Evolutionary conservation across 805 yeast genomes (phyloP).

Genomic region (Zygosaccharomyces siamensis): DNA sequence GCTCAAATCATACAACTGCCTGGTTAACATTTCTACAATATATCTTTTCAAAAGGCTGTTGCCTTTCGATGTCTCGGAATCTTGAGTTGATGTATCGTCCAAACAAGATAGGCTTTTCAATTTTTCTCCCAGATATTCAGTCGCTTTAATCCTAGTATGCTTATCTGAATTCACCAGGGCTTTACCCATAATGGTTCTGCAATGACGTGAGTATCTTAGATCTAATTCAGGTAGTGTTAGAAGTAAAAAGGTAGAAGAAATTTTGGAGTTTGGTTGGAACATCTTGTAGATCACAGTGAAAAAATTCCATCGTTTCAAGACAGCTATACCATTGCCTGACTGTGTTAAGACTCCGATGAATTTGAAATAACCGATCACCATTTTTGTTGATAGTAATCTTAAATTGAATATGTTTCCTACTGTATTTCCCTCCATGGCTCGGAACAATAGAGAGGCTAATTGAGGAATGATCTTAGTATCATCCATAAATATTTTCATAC

Average conservation of each 20-base stretch:
- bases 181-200: conserved; percentile 61
- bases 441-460: conserved; percentile 74
- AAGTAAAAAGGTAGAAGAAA: conserved; percentile 51
- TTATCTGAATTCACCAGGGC: conserved; percentile 53
- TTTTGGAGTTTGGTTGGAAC: conserved; percentile 46
- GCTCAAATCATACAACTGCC: conserved; percentile 65
- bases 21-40: conserved; percentile 43
- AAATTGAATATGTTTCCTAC: conserved; percentile 68
- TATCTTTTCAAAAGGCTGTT: conserved; percentile 7
- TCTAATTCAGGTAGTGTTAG: conserved; percentile 59
- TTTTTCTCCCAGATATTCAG: conserved; percentile 43
- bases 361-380: conserved; percentile 71
- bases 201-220: conserved; percentile 55
- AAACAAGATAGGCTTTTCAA: conserved; percentile 15
- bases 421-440: conserved; percentile 34
- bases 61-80: not conserved
- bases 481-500: conserved; percentile 58
- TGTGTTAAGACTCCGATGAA: conserved; percentile 70
- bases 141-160: conserved; percentile 51
- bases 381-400: conserved; percentile 53
- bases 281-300: conserved; percentile 76
- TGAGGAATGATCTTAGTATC: conserved; percentile 77
- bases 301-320: conserved; percentile 78
- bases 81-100: conserved; percentile 3
- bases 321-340: conserved; percentile 54